Evolutionary conservation across 1,139 yeast genomes (phyloP).

Genomic region (Arxiozyma bovina): DNA sequence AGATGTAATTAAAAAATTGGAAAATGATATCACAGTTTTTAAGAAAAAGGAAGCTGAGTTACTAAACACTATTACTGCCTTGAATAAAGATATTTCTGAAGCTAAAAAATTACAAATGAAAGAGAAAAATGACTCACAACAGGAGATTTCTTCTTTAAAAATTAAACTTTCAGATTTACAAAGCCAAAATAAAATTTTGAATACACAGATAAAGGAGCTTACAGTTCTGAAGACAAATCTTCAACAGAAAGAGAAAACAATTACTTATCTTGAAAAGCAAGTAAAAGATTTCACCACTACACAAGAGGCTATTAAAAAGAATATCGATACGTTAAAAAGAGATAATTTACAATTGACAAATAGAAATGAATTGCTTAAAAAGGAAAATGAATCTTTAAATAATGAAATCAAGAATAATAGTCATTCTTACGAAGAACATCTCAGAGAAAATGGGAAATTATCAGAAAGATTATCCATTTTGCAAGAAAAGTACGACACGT

Average conservation of each 20-base stretch:
- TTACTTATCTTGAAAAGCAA: constrained; percentile 40
- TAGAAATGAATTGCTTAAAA: constrained; percentile 29
- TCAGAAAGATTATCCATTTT: constrained; percentile 44
- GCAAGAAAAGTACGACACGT: constrained; percentile 42
- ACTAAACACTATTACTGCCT: constrained; percentile 30
- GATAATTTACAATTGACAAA: constrained; percentile 25
- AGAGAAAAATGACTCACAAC: constrained; percentile 19
- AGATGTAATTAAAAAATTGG: constrained; percentile 11
- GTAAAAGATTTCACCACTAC: constrained; percentile 31
- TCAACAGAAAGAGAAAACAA: constrained; percentile 42
- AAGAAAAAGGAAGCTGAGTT: constrained; percentile 24
- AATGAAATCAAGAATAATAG: constrained; percentile 38
- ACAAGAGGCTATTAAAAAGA: constrained; percentile 22
- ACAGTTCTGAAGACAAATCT: constrained; percentile 18
- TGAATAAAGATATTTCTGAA: constrained; percentile 22
- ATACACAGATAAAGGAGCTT: constrained; percentile 19
- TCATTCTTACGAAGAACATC: constrained; percentile 37
- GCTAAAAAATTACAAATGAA: constrained; percentile 1
- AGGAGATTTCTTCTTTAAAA: constrained; percentile 14
- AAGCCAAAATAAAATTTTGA: constrained; percentile 33
- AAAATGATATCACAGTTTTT: constrained; percentile 23
- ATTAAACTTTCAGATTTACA: constrained; percentile 34
- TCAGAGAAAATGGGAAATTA: constrained; percentile 47
- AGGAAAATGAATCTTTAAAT: constrained; percentile 35
- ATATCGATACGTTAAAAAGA: constrained; percentile 17